Evolutionary conservation across 441 rosid species (phyloP).

Genomic region (Bruguiera hainesii): DNA sequence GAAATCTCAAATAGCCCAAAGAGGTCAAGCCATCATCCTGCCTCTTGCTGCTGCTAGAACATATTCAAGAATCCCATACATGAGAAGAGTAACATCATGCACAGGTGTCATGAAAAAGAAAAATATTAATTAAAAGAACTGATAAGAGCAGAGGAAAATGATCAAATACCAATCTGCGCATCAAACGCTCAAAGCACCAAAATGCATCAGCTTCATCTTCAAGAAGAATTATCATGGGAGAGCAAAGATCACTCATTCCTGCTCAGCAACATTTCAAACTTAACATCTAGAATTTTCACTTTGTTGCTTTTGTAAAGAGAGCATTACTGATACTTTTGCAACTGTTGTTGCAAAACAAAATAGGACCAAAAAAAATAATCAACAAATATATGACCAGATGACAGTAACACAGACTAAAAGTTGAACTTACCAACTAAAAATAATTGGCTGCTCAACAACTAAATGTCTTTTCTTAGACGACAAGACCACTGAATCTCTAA

Average conservation of each 20-base stretch:
- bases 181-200: conserved; percentile 96
- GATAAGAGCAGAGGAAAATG: background rate
- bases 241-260: conserved; percentile 99
- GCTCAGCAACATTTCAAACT: conserved; percentile 13
- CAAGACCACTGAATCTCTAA: too few relatives aligned
- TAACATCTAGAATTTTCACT: conserved; percentile 17
- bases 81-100: background rate
- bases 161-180: conserved; percentile 83
- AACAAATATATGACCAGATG: too few relatives aligned
- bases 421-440: too few relatives aligned
- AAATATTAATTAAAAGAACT: background rate
- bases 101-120: background rate
- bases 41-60: background rate
- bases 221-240: conserved; percentile 95
- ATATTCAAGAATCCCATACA: background rate
- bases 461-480: background rate
- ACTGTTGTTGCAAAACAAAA: background rate
- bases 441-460: too few relatives aligned
- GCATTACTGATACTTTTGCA: background rate
- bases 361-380: too few relatives aligned
- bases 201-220: conserved; percentile 90
- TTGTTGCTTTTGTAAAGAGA: background rate
- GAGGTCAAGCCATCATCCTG: background rate
- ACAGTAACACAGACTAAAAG: too few relatives aligned
- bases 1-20: background rate